Evolutionary conservation across 495 filamentous ascomycete species (phyloP).

Genomic region (Penicillium angulare): DNA sequence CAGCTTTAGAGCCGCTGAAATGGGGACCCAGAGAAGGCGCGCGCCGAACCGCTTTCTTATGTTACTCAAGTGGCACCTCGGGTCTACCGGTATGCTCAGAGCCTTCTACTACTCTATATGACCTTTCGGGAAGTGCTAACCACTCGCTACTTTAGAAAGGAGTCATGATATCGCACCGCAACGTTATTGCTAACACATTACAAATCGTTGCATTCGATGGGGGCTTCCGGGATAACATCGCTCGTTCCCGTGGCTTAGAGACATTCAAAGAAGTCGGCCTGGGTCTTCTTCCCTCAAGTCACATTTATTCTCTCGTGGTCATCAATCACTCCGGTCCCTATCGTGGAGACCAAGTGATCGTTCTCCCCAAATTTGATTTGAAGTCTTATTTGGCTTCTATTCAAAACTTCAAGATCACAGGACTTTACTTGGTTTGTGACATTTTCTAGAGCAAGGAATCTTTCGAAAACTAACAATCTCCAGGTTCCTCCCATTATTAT

Average conservation of each 20-base stretch:
- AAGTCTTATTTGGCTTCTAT: conserved; percentile 62
- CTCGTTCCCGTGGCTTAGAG: conserved; percentile 31
- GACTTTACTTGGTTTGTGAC: conserved; percentile 61
- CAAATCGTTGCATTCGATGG: conserved; percentile 60
- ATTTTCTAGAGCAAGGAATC: neutral
- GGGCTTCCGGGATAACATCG: conserved; percentile 37
- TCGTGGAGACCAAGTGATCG: conserved; percentile 73
- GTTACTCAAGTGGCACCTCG: conserved; percentile 88
- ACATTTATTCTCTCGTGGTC: conserved; percentile 84
- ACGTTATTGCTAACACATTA: conserved; percentile 82
- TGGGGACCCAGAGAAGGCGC: conserved; percentile 76
- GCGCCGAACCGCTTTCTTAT: conserved; percentile 76
- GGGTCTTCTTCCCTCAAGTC: conserved; percentile 77
- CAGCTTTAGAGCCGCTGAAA: conserved; percentile 59
- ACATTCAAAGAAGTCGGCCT: conserved; percentile 59
- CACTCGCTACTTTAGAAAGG: conserved; percentile 63
- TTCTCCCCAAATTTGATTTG: conserved; percentile 86
- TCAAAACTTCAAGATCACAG: conserved; percentile 68
- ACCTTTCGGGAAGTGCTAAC: neutral
- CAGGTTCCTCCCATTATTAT: conserved; percentile 88
- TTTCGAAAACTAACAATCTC: neutral
- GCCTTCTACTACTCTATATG: neutral
- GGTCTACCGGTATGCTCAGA: conserved; percentile 67
- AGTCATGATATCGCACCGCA: conserved; percentile 87
- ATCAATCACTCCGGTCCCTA: conserved; percentile 67